Base-by-base conservation (phyloP, 1,284 basidiomycete genomes). In the Heliocybe sulcata region DNA sequence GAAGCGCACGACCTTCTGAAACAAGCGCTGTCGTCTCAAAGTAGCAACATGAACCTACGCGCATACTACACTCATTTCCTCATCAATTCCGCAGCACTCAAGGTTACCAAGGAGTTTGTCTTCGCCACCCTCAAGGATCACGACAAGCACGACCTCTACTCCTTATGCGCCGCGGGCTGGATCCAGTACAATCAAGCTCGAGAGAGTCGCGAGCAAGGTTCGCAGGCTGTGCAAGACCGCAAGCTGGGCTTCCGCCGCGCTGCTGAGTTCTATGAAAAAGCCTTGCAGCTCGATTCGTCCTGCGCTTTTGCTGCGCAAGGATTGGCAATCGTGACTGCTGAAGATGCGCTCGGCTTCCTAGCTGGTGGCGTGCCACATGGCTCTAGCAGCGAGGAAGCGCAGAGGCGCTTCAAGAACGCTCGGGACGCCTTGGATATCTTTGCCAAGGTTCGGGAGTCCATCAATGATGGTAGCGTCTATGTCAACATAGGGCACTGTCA, bases 401-500 rank as follows among this genome's bases (percentile, higher is more conserved):
- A 81, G 60, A 81, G 77, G 60, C 75, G 85, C 27, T 61, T 82
- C 55, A 83, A 82, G 65, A 86, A 90, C 58, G 83, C 91, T 1
- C 77, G 90, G 11, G 92, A 95, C 56, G 93, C 94, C 0, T 70
- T 98, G 33, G 85, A 89, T 52, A 79, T 95, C 23, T 91, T 98
- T 62, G 86, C 85, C 4, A 93, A 94, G 68, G 88, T 97, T 54
- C 79, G 91, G 57, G 94, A 97, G 71, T 88, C 85, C 2, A 70
- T 93, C 53, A 81, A 83, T 56, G 90, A 94, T 58, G 90, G 90
- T 1, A 89, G 89, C 60, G 93, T 96, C 8, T 94, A 94, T 64
- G 77, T 92, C 63, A 98, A 98, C 66, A 94, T 97, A 76, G 95
- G 94, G 0, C 95, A 97, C 65, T 96, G 93, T 63, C 90, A 94